Conservation (phyloP, 2,329 filamentous ascomycete genomes). For the Cladosporium sphaerospermum region DNA sequence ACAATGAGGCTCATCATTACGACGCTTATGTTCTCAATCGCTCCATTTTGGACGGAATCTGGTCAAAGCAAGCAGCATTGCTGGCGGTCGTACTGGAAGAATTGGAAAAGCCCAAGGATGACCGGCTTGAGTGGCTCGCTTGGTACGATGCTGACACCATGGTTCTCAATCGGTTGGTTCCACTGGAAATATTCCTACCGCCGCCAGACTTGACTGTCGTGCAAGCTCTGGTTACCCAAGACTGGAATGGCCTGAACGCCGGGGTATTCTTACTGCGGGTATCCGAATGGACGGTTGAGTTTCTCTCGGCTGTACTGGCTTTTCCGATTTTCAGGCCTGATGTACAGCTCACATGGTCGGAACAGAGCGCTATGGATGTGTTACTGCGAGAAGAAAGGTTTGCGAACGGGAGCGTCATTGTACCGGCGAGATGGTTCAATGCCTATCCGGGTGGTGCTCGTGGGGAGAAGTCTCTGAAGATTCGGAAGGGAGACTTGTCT, state of each 20-base stretch:
- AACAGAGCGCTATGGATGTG: conserved; percentile 1
- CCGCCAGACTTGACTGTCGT: conserved; percentile 15
- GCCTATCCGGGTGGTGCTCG: background rate
- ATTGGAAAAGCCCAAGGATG: background rate
- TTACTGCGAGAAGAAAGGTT: background rate
- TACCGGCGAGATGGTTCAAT: conserved; percentile 9
- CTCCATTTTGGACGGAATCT: background rate
- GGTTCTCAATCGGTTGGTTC: conserved; percentile 26
- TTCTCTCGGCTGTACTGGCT: conserved; percentile 21
- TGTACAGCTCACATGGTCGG: background rate
- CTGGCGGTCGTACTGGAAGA: background rate
- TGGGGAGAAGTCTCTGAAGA: background rate
- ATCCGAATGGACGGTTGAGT: conserved; percentile 19
- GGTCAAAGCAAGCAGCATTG: background rate
- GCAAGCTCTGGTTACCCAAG: conserved; percentile 13
- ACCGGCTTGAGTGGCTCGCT: background rate
- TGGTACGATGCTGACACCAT: conserved; percentile 23
- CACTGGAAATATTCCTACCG: conserved; percentile 29
- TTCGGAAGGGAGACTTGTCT: background rate
- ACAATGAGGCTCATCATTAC: background rate
- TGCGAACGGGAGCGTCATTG: background rate
- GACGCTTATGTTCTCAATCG: background rate
- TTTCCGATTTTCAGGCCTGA: background rate
- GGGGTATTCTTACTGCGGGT: conserved; percentile 29
- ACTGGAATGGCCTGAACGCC: conserved; percentile 25